Base-by-base conservation (phyloP, 2,329 filamentous ascomycete genomes). In the Fusarium chlamydosporum region DNA sequence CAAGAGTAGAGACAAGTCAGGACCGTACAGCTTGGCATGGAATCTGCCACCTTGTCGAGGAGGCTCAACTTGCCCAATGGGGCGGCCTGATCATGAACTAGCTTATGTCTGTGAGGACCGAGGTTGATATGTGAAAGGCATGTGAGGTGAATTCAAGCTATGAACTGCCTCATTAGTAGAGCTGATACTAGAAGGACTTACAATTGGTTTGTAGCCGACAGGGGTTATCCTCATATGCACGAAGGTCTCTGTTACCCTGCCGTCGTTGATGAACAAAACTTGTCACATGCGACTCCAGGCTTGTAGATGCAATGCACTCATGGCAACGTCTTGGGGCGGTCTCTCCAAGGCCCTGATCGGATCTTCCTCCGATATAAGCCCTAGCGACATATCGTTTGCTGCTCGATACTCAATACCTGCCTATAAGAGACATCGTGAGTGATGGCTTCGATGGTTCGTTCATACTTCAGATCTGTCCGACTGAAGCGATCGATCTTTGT, bases 121-220 rank as follows among this genome's bases (percentile, higher is more conserved):
- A 77, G 65, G 33, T 76, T 78, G 8, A 58, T 79, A 2, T 82
- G 77, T 23, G 78, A 75, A 68, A 4, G 78, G 58, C 11, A 83
- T 76, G 40, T 82, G 76, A 15, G 75, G 78, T 1, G 80, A 78
- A 45, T 79, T 79, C 9, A 85, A 87, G 4, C 84, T 84, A 43
- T 77, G 74, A 8, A 74, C 74, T 76, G 6, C 3, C 9, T 8
- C 10, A 10, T 46, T 7, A 63, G 57, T 7, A 2, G 10, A 37
- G 15, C 20, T 27, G 7, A 13, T 27, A 9, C 10, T 29, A 11
- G 29, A 29, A 29, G 9, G 47, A 56, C 27, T 45, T 43, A 75
- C 70, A 56, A 23, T 77, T 75, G 0, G 70, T 72, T 72, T 72
- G 45, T 75, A 75, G 61, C 77, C 75, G 7, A 74, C 61, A 1